Base-by-base conservation (phyloP, 257 asterid species). In the Solanum bulbocastanum region DNA sequence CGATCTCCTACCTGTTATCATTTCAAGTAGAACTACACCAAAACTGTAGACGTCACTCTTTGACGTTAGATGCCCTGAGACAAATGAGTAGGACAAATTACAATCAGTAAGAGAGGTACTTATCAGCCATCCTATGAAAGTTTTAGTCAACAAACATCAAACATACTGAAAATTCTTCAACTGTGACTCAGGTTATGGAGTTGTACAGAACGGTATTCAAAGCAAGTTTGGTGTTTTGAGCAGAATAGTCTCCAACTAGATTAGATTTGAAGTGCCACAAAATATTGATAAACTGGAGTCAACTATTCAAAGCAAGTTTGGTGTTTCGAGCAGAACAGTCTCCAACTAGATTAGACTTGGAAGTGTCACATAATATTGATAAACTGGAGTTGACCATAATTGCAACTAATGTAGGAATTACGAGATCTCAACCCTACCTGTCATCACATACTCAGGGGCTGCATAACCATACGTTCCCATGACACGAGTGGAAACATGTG, bases 391-490 rank as follows among this genome's bases (percentile, higher is more conserved):
- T 23, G 14, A 78, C 60, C 30, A 49, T 30, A 30, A 10, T 8
- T 10, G 86, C 49, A 49, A 49, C 42, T 49, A 49, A 18, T 82
- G 86, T 49, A 20, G n/a, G 44, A 82, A 18, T 44, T 46, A 81
- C 12, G 25, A 81, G 68, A 44, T 81, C 40, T 30, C 4, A 83
- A 3, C 13, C 44, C 85, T 92, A 96, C 99, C 99, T 33, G 99
- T 97, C 99, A 97, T 97, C 83, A 97, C 98, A 88, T 97, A 97
- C 88, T 97, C 99, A 8, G 99, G 99, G 83, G 99, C 99, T 12
- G 99, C 99, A 87, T 97, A 96, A 30, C 99, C 99, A 33, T 97
- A 96, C 6, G 99, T 97, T 73, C 99, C 99, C 99, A 97, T 97
- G 69, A 97, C 99, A 79, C 99, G 98, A 10, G 99, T 97, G 42